These are phyloP conservation scores for Eutrema japonicum DNA, from an alignment of 345 rosid species.

Conservation along the genomic window DNA sequence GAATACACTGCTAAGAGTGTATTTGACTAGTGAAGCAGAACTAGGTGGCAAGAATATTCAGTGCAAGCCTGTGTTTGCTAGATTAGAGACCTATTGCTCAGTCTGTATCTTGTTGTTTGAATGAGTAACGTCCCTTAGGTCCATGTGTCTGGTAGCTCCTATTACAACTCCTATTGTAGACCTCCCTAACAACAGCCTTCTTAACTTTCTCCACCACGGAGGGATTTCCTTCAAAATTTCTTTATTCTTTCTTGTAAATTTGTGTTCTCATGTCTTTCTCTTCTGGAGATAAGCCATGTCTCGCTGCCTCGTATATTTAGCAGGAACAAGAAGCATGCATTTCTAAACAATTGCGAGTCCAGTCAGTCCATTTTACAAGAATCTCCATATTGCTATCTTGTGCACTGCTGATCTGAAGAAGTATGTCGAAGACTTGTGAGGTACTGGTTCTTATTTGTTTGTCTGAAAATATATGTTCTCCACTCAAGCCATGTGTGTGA, in stretches of 20 bases:
- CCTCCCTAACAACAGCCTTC: not conserved
- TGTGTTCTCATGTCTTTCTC: constrained; percentile 31
- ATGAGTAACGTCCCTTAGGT: constrained; percentile 23
- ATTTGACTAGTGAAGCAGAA: constrained; percentile 1
- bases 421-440: constrained; percentile 38
- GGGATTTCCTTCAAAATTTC: constrained; percentile 8
- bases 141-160: constrained; percentile 14
- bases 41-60: constrained; percentile 8
- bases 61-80: constrained; percentile 24
- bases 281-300: constrained; percentile 33
- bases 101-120: constrained; percentile 18
- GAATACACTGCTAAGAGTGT: constrained; percentile 13
- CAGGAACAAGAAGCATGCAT: constrained; percentile 42
- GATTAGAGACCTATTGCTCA: constrained; percentile 18
- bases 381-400: constrained; percentile 21
- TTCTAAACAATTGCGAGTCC: constrained; percentile 22
- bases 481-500: constrained; percentile 14
- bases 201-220: not conserved
- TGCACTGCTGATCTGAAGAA: constrained; percentile 35
- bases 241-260: constrained; percentile 2
- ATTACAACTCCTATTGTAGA: not conserved
- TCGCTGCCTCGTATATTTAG: constrained; percentile 34
- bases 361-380: constrained; percentile 23
- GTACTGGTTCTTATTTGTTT: constrained; percentile 40
- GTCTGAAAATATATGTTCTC: constrained; percentile 6